Conservation (phyloP, 1,284 basidiomycete genomes). For the Phaffia rhodozyma region DNA sequence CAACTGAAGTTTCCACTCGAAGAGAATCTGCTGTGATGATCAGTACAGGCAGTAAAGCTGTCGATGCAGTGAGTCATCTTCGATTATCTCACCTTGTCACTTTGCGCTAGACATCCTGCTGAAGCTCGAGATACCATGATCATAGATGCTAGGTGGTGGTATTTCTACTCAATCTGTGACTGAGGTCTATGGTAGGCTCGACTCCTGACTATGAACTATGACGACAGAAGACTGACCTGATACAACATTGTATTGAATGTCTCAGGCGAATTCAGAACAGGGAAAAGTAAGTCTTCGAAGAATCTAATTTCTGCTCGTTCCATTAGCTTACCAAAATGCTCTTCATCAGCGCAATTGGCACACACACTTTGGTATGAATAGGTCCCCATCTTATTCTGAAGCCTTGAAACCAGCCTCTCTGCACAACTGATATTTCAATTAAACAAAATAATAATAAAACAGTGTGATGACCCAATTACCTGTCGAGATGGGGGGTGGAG, state of each 20-base stretch:
- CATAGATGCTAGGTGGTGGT: slow-evolving; percentile 63
- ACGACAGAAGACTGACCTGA: background rate
- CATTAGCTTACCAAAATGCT: background rate
- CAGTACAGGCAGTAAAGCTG: slow-evolving; percentile 80
- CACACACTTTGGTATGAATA: slow-evolving; percentile 12
- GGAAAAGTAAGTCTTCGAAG: slow-evolving; percentile 38
- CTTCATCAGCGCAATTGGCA: slow-evolving; percentile 11
- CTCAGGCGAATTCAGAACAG: slow-evolving; percentile 32
- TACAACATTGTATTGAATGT: no score
- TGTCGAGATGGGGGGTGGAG: slow-evolving; percentile 73
- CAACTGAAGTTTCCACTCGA: slow-evolving; percentile 73
- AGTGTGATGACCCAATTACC: slow-evolving; percentile 82
- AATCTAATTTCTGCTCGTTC: no score
- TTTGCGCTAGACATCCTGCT: no score
- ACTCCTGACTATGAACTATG: no score
- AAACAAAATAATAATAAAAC: no score
- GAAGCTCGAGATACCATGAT: background rate
- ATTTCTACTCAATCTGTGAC: slow-evolving; percentile 81
- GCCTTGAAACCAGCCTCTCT: slow-evolving; percentile 61
- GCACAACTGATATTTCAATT: slow-evolving; percentile 43
- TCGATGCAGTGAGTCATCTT: slow-evolving; percentile 44
- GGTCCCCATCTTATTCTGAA: slow-evolving; percentile 43
- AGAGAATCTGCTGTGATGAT: slow-evolving; percentile 64
- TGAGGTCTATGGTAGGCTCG: slow-evolving; percentile 38
- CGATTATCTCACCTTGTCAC: background rate